A percentile compares a stretch with the other conserved stretches of the same genome.
Conservation (phyloP, 2,329 filamentous ascomycete genomes). For the Fusarium sp. region DNA sequence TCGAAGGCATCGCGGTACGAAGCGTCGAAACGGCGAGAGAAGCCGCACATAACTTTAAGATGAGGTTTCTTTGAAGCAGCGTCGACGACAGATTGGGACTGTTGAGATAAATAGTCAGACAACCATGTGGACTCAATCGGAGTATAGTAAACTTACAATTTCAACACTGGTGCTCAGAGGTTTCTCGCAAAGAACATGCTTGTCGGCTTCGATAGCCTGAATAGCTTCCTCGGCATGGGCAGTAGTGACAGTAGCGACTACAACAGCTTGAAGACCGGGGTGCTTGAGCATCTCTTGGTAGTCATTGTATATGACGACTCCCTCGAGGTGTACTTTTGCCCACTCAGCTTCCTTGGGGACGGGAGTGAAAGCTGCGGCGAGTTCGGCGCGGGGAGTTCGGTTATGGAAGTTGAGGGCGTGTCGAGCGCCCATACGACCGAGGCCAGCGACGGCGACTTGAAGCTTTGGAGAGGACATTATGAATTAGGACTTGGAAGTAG, state of each 20-base stretch:
- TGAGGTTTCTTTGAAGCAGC: conserved; percentile 67
- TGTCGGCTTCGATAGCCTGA: conserved; percentile 46
- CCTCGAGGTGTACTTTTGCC: conserved; percentile 42
- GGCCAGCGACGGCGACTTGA: conserved; percentile 43
- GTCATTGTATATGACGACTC: conserved; percentile 42
- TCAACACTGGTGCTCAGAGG: conserved; percentile 56
- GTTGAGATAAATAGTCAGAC: conserved; percentile 7
- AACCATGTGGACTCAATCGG: background rate
- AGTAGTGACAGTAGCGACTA: conserved; percentile 46
- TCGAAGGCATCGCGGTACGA: conserved; percentile 72
- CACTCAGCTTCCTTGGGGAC: conserved; percentile 44
- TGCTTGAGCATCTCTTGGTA: conserved; percentile 48
- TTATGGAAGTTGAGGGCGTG: conserved; percentile 47
- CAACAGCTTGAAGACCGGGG: conserved; percentile 45
- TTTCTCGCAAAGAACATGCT: conserved; percentile 47
- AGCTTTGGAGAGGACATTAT: conserved; percentile 44
- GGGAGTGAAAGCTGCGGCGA: conserved; percentile 46
- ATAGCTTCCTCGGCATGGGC: conserved; percentile 46
- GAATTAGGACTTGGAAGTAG: background rate
- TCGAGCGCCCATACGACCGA: conserved; percentile 47
- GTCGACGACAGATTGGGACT: conserved; percentile 71
- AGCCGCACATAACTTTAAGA: conserved; percentile 70
- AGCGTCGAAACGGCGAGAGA: conserved; percentile 66
- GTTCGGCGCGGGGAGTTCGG: conserved; percentile 43
- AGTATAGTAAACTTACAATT: conserved; percentile 57